Base-by-base conservation (phyloP, 306 rosid species). In the Prunus campanulata region DNA sequence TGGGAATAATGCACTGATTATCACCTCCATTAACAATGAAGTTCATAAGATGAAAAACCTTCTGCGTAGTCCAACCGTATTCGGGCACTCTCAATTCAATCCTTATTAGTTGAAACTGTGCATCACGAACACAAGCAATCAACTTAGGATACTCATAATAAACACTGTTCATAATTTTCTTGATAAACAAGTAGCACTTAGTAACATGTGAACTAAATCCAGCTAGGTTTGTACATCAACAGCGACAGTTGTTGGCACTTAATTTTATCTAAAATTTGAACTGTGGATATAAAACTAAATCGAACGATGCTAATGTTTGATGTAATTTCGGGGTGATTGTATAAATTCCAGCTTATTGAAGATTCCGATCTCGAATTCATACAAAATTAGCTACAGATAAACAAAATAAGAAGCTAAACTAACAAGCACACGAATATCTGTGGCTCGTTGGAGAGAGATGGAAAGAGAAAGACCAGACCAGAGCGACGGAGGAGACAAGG, bases 31-130 rank as follows among this genome's bases (percentile, higher is more conserved):
- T 92, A 70, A 95, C 88, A 74, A 95, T 76, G 87, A 95, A 95
- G 83, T 95, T 95, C 99, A 92, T 92, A 52, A 95, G 93, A 86
- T 95, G 99, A 66, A 95, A 95, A 73, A 95, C 89, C 74, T 95
- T 95, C 87, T 95, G 99, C 7, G 97, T 95, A 1, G 99, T 95
- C 99, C 99, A 95, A 16, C 98, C 96, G 67, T 89, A 95, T 66
- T 92, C 95, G 4, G 98, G 98, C 44, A 95, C 98, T 92, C 98
- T 89, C 50, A 92, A 50, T 82, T 95, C 92, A 78, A 95, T 95
- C 90, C 99, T 95, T 19, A 95, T 66, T 60, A 95, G 83, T 77
- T 95, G 99, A 88, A 89, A 70, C 97, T 95, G 90, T 69, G 66
- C 19, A 68, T 57, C 68, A 78, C 13, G 64, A 52, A 20, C 52